Evolutionary conservation across 371 early-diverging fungal species (phyloP), one percentile per base, ranked within the genome.

Genomic region (Rhizopus stolonifer): DNA sequence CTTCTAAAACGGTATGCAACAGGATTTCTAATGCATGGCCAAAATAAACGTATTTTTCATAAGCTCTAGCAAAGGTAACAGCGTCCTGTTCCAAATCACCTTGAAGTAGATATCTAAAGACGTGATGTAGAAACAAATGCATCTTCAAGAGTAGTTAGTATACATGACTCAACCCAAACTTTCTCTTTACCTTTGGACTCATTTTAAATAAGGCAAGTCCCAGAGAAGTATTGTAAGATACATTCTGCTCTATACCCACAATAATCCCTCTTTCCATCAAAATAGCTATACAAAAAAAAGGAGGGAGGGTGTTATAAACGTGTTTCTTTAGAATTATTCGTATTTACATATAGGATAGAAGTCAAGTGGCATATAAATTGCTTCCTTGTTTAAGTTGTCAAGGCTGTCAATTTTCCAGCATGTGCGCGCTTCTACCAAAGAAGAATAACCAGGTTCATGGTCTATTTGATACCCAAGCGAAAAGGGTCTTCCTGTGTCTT

Each of bases 1-100:
- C 86, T 59, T 92, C 94, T 24, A 92, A 61, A 3, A 89, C 87
- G 10, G 83, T 82, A 60, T 95, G 93, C 23, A 94, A 64, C 22
- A 95, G 63, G 13, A 95, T 82, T 57, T 93, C 95, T 5, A 95
- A 60, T 10, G 89, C 83, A 70, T 93, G 93, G 21, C 83, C 77
- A 68, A 91, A 93, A 63, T 93, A 95, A 8, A 83, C 81, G 22
- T 88, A 69, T 14, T 80, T 68, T 44, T 81, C 78, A 58, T 85
- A 93, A 24, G 81, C 65, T 26, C 65, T 66, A 15, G 85, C 88
- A 78, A 92, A 89, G 4, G 61, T 49, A 7, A 81, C 70, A 4
- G 89, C 88, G 42, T 81, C 83, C 36, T 74, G 73, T 58, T 83
- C 72, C 38, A 65, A 57, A 17, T 69, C 60, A 19, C 62, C 77